phyloP scores from a whole-genome alignment of 768 basidiomycete species.

The Pholiota molesta region DNA sequence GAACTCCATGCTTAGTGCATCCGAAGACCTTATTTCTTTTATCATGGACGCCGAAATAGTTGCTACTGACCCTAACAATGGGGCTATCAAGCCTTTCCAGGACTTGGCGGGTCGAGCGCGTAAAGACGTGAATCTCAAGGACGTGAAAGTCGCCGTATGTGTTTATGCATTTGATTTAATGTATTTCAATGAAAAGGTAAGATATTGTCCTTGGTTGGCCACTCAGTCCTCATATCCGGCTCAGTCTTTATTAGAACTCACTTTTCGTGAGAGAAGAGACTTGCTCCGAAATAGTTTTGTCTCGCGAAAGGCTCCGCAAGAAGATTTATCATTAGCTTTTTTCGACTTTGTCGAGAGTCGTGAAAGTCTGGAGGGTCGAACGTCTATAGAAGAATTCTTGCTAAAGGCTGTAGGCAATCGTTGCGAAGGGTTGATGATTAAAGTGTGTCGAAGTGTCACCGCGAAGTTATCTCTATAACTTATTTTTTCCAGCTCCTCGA shows the following conservation, averaged over 20 bases:
- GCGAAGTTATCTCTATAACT: neutral
- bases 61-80: constrained; percentile 69
- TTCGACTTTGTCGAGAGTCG: constrained; percentile 77
- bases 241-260: constrained; percentile 66
- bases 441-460: constrained; percentile 43
- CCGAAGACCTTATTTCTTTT: constrained; percentile 55
- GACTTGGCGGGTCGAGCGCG: constrained; percentile 84
- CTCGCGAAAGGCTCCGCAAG: constrained; percentile 40
- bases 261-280: constrained; percentile 72
- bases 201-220: constrained; percentile 21
- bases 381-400: constrained; percentile 77
- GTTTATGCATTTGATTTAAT: constrained; percentile 90
- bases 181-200: constrained; percentile 79
- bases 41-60: constrained; percentile 90
- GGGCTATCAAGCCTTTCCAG: constrained; percentile 78
- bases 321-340: constrained; percentile 50
- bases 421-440: constrained; percentile 95
- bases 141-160: constrained; percentile 81
- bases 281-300: constrained; percentile 69
- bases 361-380: constrained; percentile 63
- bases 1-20: constrained; percentile 46
- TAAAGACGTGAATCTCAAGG: constrained; percentile 75
- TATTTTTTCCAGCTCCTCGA: constrained; percentile 60
- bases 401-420: constrained; percentile 70
- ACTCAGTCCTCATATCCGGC: neutral